phyloP scores from a whole-genome alignment of 139 green algal species.

The Chlamydomonas sphaeroides region DNA sequence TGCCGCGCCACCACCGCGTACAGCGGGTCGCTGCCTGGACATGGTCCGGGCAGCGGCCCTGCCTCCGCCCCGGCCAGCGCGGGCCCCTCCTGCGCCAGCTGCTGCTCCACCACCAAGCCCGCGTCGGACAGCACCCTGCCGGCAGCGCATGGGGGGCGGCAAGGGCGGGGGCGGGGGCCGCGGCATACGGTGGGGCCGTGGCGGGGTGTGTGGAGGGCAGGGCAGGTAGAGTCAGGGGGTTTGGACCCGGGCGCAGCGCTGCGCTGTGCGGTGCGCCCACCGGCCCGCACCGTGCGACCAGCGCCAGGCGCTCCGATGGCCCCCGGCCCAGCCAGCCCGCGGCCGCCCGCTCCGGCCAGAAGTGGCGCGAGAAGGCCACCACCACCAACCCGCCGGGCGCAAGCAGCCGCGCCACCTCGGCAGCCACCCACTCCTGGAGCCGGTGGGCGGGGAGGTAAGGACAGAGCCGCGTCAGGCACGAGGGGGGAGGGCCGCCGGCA shows the following conservation, averaged over 20 bases:
- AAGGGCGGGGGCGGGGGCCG: no score
- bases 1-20: not conserved
- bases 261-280: no score
- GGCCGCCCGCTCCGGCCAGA: not conserved
- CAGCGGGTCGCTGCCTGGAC: not conserved
- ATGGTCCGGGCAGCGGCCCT: not conserved
- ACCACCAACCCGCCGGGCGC: not conserved
- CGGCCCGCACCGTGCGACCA: not conserved
- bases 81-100: no score
- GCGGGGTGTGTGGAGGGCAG: not conserved
- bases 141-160: no score
- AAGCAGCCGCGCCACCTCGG: slow-evolving; percentile 15
- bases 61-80: not conserved
- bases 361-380: slow-evolving; percentile 1
- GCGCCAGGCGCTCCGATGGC: not conserved
- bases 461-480: not conserved
- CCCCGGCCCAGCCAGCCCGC: slow-evolving; percentile 9
- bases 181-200: no score
- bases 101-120: no score
- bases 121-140: no score
- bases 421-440: slow-evolving; percentile 9
- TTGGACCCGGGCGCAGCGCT: not conserved
- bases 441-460: not conserved
- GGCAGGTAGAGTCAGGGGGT: not conserved
- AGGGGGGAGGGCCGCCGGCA: not conserved